These are phyloP conservation scores for Saccharomyces hybrid DNA, from an alignment of 1,139 yeast species.

Conservation along the genomic window DNA sequence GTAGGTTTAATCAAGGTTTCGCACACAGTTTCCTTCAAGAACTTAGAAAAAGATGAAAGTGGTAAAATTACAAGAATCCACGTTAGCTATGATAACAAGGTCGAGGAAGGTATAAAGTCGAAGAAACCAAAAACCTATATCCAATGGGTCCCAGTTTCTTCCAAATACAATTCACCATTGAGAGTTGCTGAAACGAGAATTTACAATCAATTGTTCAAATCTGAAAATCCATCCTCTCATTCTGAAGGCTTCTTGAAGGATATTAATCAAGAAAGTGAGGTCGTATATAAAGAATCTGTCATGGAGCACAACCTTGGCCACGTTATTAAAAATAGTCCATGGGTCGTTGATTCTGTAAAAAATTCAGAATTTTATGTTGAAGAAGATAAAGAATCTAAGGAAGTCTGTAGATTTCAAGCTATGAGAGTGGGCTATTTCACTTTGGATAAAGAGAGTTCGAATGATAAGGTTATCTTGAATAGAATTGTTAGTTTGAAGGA, in stretches of 20 bases:
- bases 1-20: constrained; percentile 97
- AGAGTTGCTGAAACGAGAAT: constrained; percentile 70
- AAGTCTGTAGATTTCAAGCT: constrained; percentile 96
- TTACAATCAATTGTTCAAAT: constrained; percentile 79
- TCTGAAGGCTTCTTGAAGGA: constrained; percentile 87
- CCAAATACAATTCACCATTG: constrained; percentile 53
- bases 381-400: constrained; percentile 55
- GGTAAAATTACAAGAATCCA: constrained; percentile 67
- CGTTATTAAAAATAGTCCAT: constrained; percentile 63
- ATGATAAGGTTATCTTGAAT: constrained; percentile 60
- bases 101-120: constrained; percentile 39
- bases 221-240: constrained; percentile 84
- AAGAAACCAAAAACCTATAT: constrained; percentile 86
- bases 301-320: constrained; percentile 75
- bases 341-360: constrained; percentile 63
- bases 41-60: constrained; percentile 45
- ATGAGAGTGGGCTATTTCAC: constrained; percentile 95
- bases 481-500: constrained; percentile 89
- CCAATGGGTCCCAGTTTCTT: constrained; percentile 87
- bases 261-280: constrained; percentile 73
- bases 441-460: constrained; percentile 69
- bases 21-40: constrained; percentile 65
- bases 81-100: constrained; percentile 71
- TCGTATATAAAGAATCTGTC: constrained; percentile 54
- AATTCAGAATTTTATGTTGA: constrained; percentile 53